Base-by-base conservation (phyloP, 805 yeast species). In the Nakazawaea ishiwadae region DNA sequence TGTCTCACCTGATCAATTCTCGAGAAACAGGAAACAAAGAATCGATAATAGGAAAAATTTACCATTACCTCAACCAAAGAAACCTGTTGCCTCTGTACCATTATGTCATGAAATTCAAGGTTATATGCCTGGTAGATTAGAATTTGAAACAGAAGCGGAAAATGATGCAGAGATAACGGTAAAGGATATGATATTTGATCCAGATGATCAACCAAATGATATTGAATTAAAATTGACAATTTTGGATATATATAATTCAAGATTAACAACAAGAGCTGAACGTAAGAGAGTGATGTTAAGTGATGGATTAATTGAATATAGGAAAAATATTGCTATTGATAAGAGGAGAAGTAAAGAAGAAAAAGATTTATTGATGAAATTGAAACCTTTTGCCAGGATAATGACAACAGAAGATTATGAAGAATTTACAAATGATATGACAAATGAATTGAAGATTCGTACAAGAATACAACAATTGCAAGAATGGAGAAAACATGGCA, bases 51-150 rank as follows among this genome's bases (percentile, higher is more conserved):
- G 90, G 46, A 73, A 80, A 50, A 80, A 79, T 48, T 64, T 80
- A 45, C 89, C 95, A 5, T 62, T 86, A 48, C 95, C 95, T 10
- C 93, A 95, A 23, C 90, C 89, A 39, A 78, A 81, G 46, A 93
- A 91, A 58, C 88, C 95, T 4, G 79, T 85, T 35, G 90, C 96
- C 0, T 88, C 97, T 5, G 91, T 85, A 5, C 99, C 99, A 0
- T 73, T 93, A 44, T 90, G 98, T 65, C 97, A 95, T 56, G 98
- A 95, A 54, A 79, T 93, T 47, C 98, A 93, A 60, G 97, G 96
- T 3, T 93, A 81, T 59, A 93, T 93, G 99, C 99, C 99, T 30
- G 99, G 98, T 32, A 78, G 99, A 55, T 68, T 93, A 47, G 99
- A 93, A 60, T 93, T 93, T 60, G 99, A 93, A 54, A 87, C 83